A percentile compares a stretch with the other conserved stretches of the same genome.
These are phyloP conservation scores for Sarcodon sp. DNA, from an alignment of 768 basidiomycete species.

Conservation along the genomic window DNA sequence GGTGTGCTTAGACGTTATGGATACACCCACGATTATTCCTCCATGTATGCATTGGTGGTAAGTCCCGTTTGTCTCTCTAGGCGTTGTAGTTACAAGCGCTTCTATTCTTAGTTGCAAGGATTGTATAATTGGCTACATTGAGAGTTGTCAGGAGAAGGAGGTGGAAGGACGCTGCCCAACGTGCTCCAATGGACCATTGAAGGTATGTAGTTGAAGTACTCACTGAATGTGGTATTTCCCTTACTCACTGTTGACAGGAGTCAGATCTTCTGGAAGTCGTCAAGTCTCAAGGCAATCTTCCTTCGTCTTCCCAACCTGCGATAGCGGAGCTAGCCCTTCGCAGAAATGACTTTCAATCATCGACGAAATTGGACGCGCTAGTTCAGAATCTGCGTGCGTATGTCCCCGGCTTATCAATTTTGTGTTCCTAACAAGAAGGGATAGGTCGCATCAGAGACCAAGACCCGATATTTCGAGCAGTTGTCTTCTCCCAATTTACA, in stretches of 20 bases:
- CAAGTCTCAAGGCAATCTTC: slow-evolving; percentile 11
- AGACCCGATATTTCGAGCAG: slow-evolving; percentile 68
- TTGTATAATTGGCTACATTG: slow-evolving; percentile 69
- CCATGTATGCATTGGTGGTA: slow-evolving; percentile 71
- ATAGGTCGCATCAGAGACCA: slow-evolving; percentile 51
- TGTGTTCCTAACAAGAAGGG: background rate
- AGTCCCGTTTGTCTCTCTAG: slow-evolving; percentile 8
- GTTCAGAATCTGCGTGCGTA: slow-evolving; percentile 53
- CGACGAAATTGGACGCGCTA: slow-evolving; percentile 85
- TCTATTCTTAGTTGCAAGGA: slow-evolving; percentile 62
- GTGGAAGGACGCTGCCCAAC: slow-evolving; percentile 71
- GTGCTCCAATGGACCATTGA: slow-evolving; percentile 59
- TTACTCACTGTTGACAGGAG: slow-evolving; percentile 23
- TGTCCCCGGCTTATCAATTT: background rate
- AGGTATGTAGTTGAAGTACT: slow-evolving; percentile 20
- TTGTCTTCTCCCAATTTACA: slow-evolving; percentile 88
- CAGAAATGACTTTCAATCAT: slow-evolving; percentile 77
- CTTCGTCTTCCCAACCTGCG: slow-evolving; percentile 20
- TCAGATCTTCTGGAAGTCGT: slow-evolving; percentile 54
- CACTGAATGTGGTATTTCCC: background rate
- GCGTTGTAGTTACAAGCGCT: too few species aligned
- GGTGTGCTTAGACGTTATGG: slow-evolving; percentile 72
- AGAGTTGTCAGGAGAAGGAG: slow-evolving; percentile 52
- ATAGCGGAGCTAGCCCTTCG: slow-evolving; percentile 42
- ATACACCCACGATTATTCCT: slow-evolving; percentile 56